Percentiles rank a stretch among this genome's conserved stretches.
These are phyloP conservation scores for Barnettozyma hawaiiensis DNA, from an alignment of 1,139 yeast species.

Conservation along the genomic window DNA sequence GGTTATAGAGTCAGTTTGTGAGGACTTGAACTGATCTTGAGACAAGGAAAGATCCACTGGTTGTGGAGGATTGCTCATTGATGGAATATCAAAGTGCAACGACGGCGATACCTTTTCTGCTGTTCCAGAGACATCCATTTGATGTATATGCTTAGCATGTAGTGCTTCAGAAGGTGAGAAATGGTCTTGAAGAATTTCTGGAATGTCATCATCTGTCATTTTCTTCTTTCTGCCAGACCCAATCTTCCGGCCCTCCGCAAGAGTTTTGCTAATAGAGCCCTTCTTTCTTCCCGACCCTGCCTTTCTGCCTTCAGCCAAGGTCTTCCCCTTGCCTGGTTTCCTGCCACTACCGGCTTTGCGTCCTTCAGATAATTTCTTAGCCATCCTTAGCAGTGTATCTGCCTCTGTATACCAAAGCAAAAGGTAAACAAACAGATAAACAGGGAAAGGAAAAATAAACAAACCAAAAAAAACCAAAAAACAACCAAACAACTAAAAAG, in stretches of 20 bases:
- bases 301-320: constrained; percentile 35
- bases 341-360: constrained; percentile 36
- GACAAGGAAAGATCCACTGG: neutral
- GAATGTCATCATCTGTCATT: neutral
- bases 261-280: constrained; percentile 24
- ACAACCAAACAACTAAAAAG: no score
- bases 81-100: neutral
- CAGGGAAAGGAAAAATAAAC: constrained; percentile 1
- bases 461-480: neutral
- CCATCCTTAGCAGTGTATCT: constrained; percentile 25
- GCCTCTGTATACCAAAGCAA: no score
- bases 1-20: neutral
- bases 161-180: neutral
- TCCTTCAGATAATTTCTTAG: constrained; percentile 36
- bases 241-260: constrained; percentile 23
- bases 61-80: neutral
- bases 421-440: neutral
- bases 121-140: neutral
- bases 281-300: constrained; percentile 36
- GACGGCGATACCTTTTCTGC: neutral
- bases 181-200: neutral
- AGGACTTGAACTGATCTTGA: neutral
- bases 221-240: constrained; percentile 24
- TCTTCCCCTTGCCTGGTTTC: constrained; percentile 35
- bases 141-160: neutral